These are phyloP conservation scores for Seminavis robusta DNA, from an alignment of 108 stramenopile species.

Conservation along the genomic window DNA sequence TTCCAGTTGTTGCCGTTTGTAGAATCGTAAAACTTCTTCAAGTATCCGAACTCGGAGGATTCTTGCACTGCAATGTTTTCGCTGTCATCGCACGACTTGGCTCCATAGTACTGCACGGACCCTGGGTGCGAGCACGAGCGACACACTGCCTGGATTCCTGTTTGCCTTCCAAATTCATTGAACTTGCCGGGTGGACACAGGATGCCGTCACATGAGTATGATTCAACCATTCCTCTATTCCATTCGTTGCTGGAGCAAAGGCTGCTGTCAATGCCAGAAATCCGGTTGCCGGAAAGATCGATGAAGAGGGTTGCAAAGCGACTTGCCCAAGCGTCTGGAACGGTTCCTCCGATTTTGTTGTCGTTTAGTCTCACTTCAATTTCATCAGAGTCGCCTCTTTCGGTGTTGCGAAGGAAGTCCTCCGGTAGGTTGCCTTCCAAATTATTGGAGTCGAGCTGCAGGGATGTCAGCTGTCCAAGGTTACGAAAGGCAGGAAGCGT, in stretches of 20 bases:
- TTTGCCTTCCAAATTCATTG: constrained; percentile 56
- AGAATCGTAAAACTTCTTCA: constrained; percentile 27
- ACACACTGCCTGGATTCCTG: constrained; percentile 29
- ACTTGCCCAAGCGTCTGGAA: too few species aligned
- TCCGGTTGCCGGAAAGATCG: constrained; percentile 24
- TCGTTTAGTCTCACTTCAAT: too few species aligned
- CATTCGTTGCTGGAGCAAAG: constrained; percentile 32
- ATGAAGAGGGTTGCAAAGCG: constrained; percentile 22
- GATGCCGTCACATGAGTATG: constrained; percentile 63
- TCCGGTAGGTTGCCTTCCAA: constrained; percentile 34
- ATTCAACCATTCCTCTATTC: constrained; percentile 43
- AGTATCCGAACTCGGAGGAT: too few species aligned
- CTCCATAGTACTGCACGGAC: constrained; percentile 52
- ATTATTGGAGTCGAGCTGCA: constrained; percentile 50
- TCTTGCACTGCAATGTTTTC: too few species aligned
- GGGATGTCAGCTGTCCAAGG: constrained; percentile 13
- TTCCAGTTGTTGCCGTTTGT: constrained; percentile 34
- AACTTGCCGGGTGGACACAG: constrained; percentile 59
- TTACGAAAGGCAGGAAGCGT: constrained; percentile 20
- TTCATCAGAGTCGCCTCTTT: too few species aligned
- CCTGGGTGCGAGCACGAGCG: constrained; percentile 30
- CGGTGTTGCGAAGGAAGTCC: not conserved
- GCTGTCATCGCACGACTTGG: constrained; percentile 47
- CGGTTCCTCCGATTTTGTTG: too few species aligned
- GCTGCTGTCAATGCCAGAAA: constrained; percentile 15